Base-by-base conservation (phyloP, 352 stramenopile genomes). In the Pythium chondricola region DNA sequence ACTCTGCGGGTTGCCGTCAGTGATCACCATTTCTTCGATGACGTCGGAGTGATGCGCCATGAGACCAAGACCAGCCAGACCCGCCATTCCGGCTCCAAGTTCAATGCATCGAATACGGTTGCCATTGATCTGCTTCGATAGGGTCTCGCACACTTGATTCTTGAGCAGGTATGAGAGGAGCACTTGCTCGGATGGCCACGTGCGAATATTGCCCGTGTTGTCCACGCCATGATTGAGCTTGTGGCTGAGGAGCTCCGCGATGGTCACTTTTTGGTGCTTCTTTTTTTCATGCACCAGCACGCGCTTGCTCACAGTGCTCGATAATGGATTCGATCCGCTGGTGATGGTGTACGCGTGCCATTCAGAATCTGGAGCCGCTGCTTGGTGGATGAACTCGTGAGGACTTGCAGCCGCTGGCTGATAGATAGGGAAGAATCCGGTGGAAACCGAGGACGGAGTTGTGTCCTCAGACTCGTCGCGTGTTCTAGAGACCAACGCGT, bases 141-240 rank as follows among this genome's bases (percentile, higher is more conserved):
- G 37, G 3, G 50, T 22, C 18, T 67, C 46, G 18, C 51, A 74
- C 0, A 82, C 42, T 18, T 56, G 24, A 9, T 69, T 70, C 22
- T 62, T 56, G 20, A 94, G 59, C 31, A 94, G 16, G 35, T 85
- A 75, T 9, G 63, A 68, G 7, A 94, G 67, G 45, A 94, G 30
- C 18, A 91, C 62, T 52, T 83, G 68, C 57, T 94, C 83, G 3
- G 74, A 87, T 24, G 83, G 79, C 83, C 83, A 94, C 42, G 75
- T 92, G 18, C 81, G 78, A 40, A 94, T 87, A 63, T 94, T 94
- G 26, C 83, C 83, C 31, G 83, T 94, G 65, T 94, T 94, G 64
- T 94, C 83, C 27, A 94, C 83, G 14, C 76, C 80, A 20, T 79
- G 36, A 38, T 93, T 86, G 49, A 86, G 61, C 26, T 85, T 55